phyloP scores from a whole-genome alignment of 805 yeast genomes.

The Diddensiella transvaalensis region DNA sequence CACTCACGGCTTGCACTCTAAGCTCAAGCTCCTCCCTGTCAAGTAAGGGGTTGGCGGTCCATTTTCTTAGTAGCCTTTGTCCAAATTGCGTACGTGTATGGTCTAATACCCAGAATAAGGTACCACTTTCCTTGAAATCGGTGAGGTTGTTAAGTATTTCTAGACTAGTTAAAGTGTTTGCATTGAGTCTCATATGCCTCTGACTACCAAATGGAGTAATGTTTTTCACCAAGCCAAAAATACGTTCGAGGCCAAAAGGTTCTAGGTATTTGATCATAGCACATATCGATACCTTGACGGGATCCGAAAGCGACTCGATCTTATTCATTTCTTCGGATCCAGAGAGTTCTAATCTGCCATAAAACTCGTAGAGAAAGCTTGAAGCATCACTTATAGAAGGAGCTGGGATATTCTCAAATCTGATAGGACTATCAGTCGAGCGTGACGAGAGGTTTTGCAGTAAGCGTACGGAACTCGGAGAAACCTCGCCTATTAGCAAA shows the following conservation, averaged over 20 bases:
- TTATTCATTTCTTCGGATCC: conserved; percentile 21
- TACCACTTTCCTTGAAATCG: conserved; percentile 54
- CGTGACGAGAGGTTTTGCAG: conserved; percentile 11
- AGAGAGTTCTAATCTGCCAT: background rate
- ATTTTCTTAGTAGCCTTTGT: conserved; percentile 54
- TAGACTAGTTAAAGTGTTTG: conserved; percentile 62
- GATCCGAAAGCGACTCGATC: conserved; percentile 21
- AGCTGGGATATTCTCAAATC: conserved; percentile 3
- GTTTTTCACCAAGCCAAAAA: conserved; percentile 52
- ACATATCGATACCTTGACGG: conserved; percentile 39
- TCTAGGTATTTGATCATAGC: conserved; percentile 52
- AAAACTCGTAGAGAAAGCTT: conserved; percentile 6
- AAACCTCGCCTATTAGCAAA: conserved; percentile 42
- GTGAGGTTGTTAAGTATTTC: conserved; percentile 73
- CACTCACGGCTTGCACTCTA: conserved; percentile 58
- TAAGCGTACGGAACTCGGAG: conserved; percentile 34
- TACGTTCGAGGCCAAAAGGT: conserved; percentile 58
- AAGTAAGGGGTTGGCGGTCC: conserved; percentile 74
- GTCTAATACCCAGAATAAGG: conserved; percentile 75
- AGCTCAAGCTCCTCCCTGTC: conserved; percentile 50
- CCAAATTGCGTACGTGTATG: conserved; percentile 82
- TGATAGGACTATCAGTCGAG: conserved; percentile 1
- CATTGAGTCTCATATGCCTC: conserved; percentile 52
- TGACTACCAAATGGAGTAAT: conserved; percentile 48
- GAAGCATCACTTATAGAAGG: background rate